Evolutionary conservation across 306 rosid species (phyloP).

Genomic region (Neltuma alba): DNA sequence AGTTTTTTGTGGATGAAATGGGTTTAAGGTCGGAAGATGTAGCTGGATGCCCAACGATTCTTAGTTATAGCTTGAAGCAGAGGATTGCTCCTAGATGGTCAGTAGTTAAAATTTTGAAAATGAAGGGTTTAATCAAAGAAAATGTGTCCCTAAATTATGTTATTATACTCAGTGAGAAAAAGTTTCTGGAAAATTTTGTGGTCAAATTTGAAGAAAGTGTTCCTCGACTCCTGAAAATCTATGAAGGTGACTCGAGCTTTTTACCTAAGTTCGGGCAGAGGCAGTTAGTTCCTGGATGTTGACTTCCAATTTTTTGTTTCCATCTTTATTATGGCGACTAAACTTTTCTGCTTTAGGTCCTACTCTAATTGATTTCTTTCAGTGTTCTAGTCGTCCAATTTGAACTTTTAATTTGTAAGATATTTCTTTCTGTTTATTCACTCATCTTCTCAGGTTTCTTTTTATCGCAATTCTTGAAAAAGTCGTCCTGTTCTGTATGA

Average conservation of each 20-base stretch:
- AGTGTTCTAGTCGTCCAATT: neutral
- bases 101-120: neutral
- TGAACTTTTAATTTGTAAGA: neutral
- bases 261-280: neutral
- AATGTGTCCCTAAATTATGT: neutral
- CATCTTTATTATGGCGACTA: neutral
- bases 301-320: neutral
- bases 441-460: too few relatives aligned
- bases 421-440: neutral
- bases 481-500: neutral
- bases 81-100: constrained; percentile 27
- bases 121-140: neutral
- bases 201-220: neutral
- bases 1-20: constrained; percentile 13
- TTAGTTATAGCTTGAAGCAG: constrained; percentile 30
- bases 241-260: neutral
- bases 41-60: neutral
- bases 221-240: neutral
- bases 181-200: neutral
- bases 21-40: neutral
- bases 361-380: neutral
- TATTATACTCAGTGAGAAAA: neutral
- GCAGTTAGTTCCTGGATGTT: neutral
- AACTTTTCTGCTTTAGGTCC: neutral
- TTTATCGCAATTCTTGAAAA: too few relatives aligned